Evolutionary conservation across 306 rosid species (phyloP), one percentile per base, ranked within the genome.

Genomic region (barrel medic (Medicago truncatula)): DNA sequence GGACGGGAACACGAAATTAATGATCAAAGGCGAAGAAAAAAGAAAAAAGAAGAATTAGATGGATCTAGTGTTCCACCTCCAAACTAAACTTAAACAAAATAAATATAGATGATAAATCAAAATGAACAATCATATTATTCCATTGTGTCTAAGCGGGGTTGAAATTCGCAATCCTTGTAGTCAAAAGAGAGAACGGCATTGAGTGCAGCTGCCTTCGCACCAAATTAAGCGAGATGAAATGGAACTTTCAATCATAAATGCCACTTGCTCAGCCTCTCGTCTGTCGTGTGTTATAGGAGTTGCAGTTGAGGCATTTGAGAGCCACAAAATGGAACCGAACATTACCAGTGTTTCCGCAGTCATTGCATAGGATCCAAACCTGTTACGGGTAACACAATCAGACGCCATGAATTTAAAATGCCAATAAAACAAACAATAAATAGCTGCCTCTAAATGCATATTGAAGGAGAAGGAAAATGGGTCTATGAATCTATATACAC

Each of bases 321-420:
- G 87, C 98, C 71, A 93, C 85, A 34, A 86, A 68, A 80, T 93
- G 97, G 76, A 76, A 93, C 70, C 71, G 85, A 52, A 89, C 98
- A 2, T 82, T 65, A 4, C 86, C 86, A 21, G 75, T 90, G 70
- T 88, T 81, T 11, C 93, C 80, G 1, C 98, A 93, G 57, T 93
- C 98, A 9, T 93, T 93, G 86, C 98, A 93, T 9, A 93, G 86
- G 56, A 93, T 93, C 89, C 90, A 88, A 64, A 91, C 89, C 97
- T 92, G 85, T 53, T 38, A n/a, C 78, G 12, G 49, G 38, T 4
- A 36, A 16, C 36, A 44, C 43, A 18, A 56, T 80, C 40, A 74
- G 76, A 58, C 16, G 34, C 11, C 21, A 9, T 10, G 20, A 60
- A 7, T 60, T 28, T 60, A n/a, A 38, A 6, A 46, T 68, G 38